Conservation (phyloP, 352 stramenopile genomes). For the Pythium grandisporangium region DNA sequence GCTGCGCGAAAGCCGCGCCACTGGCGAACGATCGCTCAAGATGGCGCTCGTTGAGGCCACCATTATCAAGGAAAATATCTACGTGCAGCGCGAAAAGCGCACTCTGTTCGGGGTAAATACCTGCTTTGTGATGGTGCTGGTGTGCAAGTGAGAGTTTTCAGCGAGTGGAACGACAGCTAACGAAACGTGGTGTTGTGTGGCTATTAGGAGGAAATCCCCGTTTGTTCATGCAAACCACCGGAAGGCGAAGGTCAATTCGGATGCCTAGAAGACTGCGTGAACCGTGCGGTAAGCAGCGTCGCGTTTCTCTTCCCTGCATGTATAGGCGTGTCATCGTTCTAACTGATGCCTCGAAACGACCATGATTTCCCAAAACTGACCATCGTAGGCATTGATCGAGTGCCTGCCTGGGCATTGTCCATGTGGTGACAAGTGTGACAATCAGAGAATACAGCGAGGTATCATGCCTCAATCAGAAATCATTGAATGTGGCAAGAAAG, state of each 20-base stretch:
- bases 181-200: no score
- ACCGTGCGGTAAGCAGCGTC: conserved; percentile 69
- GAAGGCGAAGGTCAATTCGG: conserved; percentile 24
- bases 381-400: conserved; percentile 59
- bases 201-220: conserved; percentile 58
- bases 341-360: not conserved
- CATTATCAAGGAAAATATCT: conserved; percentile 64
- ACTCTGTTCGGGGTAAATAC: conserved; percentile 26
- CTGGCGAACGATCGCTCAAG: conserved; percentile 55
- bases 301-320: no score
- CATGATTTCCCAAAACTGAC: not conserved
- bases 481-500: conserved; percentile 50
- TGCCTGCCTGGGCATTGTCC: conserved; percentile 51
- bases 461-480: conserved; percentile 41
- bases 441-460: conserved; percentile 66
- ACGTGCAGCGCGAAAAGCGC: conserved; percentile 60
- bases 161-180: no score
- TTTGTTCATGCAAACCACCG: conserved; percentile 43
- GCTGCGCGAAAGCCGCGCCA: conserved; percentile 45
- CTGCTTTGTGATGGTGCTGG: not conserved
- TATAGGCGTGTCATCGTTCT: not conserved
- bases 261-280: conserved; percentile 69
- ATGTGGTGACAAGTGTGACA: conserved; percentile 54
- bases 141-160: not conserved
- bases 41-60: conserved; percentile 61